Evolutionary conservation across 192 early-diverging fungal genomes (phyloP), one percentile per base, ranked within the genome.

Genomic region (Podila minutissima): DNA sequence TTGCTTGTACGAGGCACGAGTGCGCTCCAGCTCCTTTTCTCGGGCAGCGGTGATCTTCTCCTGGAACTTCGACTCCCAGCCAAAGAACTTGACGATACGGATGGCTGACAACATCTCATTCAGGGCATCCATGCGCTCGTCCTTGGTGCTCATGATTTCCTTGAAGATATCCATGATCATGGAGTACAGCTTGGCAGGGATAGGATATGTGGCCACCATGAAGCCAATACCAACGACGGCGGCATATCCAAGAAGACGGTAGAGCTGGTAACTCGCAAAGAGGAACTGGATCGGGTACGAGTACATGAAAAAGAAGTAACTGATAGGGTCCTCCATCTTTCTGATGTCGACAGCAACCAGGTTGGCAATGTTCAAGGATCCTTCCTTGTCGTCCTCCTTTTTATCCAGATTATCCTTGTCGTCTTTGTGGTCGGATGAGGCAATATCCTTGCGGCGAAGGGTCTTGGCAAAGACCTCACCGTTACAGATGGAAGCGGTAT

Each of bases 21-120:
- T 76, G 24, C 82, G 78, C 17, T 63, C 70, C 11, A 94, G 82
- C 82, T 95, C 93, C 15, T 69, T 74, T 19, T 89, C 84, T 24
- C 93, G 88, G 28, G 89, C 85, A 1, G 74, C 85, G 7, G 87
- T 83, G n/a, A 98, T 87, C 58, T 90, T 87, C n/a, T 88, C 83
- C 22, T 90, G 74, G 75, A 98, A 95, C 55, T 88, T 84, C 38
- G 83, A 64, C 82, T 95, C 91, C 95, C 95, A 96, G 29, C 92
- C 93, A 84, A 95, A 95, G 66, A 98, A 90, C 79, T 99, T 99
- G 69, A 99, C 91, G 29, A 98, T 94, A 24, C 95, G 88, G 50
- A 99, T 97, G 31, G 95, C 96, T 3, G 41, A 55, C 1, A 71
- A 37, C 68, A 95, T 84, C 82, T 98, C 96, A 46, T 92, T 97